Evolutionary conservation across 495 filamentous ascomycete genomes (phyloP).

Genomic region (Neohortaea acidophila): DNA sequence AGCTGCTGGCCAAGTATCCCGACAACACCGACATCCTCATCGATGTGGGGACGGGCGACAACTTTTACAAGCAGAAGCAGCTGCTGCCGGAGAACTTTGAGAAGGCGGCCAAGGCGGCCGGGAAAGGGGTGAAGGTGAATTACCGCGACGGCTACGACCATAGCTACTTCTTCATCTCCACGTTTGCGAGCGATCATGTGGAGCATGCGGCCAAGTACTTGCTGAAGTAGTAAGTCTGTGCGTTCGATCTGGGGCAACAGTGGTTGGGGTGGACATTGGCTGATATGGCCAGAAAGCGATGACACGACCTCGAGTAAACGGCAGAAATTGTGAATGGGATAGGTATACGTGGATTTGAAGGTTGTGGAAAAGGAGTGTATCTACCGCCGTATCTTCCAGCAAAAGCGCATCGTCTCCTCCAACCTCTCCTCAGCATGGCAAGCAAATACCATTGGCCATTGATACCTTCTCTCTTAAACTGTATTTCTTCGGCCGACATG

Average conservation of each 20-base stretch:
- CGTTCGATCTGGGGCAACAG: background rate
- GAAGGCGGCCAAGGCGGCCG: slow-evolving; percentile 56
- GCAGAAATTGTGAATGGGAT: background rate
- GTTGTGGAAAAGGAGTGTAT: too few relatives aligned
- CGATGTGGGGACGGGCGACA: slow-evolving; percentile 85
- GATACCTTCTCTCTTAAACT: too few relatives aligned
- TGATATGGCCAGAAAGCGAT: slow-evolving; percentile 14
- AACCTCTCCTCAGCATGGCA: too few relatives aligned
- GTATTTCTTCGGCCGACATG: too few relatives aligned
- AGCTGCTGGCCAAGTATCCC: slow-evolving; percentile 63
- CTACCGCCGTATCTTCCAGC: too few relatives aligned
- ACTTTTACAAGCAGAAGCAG: slow-evolving; percentile 89
- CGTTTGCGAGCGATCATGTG: slow-evolving; percentile 79
- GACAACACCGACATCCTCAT: slow-evolving; percentile 59
- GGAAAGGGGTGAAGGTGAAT: slow-evolving; percentile 53
- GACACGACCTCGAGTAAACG: background rate
- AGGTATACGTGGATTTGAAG: too few relatives aligned
- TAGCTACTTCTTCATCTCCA: slow-evolving; percentile 86
- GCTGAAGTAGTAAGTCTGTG: slow-evolving; percentile 33
- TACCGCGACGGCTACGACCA: slow-evolving; percentile 92
- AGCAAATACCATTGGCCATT: too few relatives aligned
- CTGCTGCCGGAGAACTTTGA: slow-evolving; percentile 87
- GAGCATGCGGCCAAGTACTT: slow-evolving; percentile 80
- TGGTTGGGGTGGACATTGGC: background rate
- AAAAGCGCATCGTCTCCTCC: too few relatives aligned